Base-by-base conservation (phyloP, 2,329 filamentous ascomycete genomes). In the Colletotrichum sp. region DNA sequence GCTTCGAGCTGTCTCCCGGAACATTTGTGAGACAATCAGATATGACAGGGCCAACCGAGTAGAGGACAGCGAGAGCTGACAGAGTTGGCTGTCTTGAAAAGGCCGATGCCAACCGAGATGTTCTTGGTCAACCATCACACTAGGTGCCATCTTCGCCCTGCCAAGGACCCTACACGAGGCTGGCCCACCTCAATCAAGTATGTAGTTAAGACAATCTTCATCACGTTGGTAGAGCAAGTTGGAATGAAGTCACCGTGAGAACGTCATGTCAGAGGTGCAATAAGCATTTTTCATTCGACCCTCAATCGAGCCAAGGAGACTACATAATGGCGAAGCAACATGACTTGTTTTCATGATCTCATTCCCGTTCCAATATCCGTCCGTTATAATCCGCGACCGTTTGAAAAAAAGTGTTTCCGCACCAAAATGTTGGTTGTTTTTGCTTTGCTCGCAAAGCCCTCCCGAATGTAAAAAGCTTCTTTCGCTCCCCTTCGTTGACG, bases 241-340 rank as follows among this genome's bases (percentile, higher is more conserved):
- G 43, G 43, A 52, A 52, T 52, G 43, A 24, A 21, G 43, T 52
- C 43, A 52, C 43, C n/a, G 24, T 26, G 18, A 28, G 21, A 64
- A 64, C 6, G 13, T 64, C 6, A 63, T 36, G 7, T 24, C 61
- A 66, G 66, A 71, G 55, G 36, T 21, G 26, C n/a, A 67, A 55
- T 67, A 67, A 67, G 69, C 70, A 75, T 65, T 70, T 66, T 36
- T 72, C 70, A 75, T 75, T 75, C 59, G 70, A 65, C 32, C 57
- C 36, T 26, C 32, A 48, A 21, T 68, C 59, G 57, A 68, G 70
- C 57, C 73, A 64, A 75, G 55, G 57, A 75, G 57, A 75, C 64
- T 73, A 75, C 74, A 75, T 65, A 30, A 24, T 73, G 70, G 59
- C 74, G 73, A 75, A 73, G 64, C 70, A 75, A 75, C 70, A 75